phyloP scores from a whole-genome alignment of 2,329 filamentous ascomycete species.

The Pestalotiopsis fici region DNA sequence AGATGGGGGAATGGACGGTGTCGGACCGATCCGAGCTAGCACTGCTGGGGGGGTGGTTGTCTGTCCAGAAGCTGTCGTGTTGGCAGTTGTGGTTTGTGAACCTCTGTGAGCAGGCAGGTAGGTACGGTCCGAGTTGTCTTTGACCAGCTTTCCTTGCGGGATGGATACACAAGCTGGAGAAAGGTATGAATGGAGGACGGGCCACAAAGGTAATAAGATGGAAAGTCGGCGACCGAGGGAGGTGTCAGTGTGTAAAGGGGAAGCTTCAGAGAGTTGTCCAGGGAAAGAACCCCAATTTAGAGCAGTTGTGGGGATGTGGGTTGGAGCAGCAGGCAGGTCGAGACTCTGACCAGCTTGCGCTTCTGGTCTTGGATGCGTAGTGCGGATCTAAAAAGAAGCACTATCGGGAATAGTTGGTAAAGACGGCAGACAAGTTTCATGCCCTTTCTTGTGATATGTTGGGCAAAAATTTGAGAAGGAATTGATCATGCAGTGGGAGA shows the following conservation, averaged over 20 bases:
- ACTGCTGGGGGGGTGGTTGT: background rate
- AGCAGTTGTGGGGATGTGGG: slow-evolving; percentile 1
- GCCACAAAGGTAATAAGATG: background rate
- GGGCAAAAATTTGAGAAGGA: background rate
- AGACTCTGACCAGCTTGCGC: background rate
- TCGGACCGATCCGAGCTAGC: background rate
- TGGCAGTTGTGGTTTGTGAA: background rate
- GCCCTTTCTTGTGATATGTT: too few species aligned
- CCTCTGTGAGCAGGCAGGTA: background rate
- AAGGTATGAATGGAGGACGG: background rate
- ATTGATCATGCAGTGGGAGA: background rate
- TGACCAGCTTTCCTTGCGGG: background rate
- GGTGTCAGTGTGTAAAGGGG: background rate
- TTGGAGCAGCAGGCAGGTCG: background rate
- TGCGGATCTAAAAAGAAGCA: background rate
- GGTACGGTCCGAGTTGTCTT: background rate
- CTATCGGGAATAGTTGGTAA: background rate
- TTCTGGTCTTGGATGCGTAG: background rate
- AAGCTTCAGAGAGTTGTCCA: background rate
- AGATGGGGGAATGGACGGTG: slow-evolving; percentile 12
- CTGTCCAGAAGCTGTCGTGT: background rate
- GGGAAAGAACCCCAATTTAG: background rate
- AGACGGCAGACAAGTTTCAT: background rate
- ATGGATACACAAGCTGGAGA: background rate
- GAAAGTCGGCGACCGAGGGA: background rate